Percentiles rank a stretch among this genome's conserved stretches.
Evolutionary conservation across 1,284 basidiomycete species (phyloP).

Genomic region (Cryptococcus wingfieldii): DNA sequence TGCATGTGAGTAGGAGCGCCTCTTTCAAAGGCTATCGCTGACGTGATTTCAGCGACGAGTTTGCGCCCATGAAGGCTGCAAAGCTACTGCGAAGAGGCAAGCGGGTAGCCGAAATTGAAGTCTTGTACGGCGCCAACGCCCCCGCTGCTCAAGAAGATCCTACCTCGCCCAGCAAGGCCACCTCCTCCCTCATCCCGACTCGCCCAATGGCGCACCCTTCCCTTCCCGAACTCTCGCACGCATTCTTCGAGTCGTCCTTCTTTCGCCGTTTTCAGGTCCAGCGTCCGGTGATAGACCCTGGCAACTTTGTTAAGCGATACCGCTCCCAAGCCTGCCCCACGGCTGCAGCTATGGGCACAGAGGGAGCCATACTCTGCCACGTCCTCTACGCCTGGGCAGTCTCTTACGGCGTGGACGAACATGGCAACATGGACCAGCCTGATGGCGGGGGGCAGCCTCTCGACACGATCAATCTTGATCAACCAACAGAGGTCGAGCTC

Average conservation of each 20-base stretch:
- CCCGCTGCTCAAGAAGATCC: slow-evolving; percentile 5
- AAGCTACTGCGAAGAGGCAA: slow-evolving; percentile 76
- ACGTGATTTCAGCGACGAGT: slow-evolving; percentile 61
- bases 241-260: slow-evolving; percentile 77
- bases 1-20: slow-evolving; percentile 63
- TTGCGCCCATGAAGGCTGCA: slow-evolving; percentile 78
- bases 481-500: slow-evolving; percentile 31
- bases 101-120: slow-evolving; percentile 72
- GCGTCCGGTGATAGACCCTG: slow-evolving; percentile 57
- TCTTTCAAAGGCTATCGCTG: neutral
- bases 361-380: slow-evolving; percentile 49
- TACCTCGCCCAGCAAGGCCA: slow-evolving; percentile 19
- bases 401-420: slow-evolving; percentile 76
- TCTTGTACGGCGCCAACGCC: slow-evolving; percentile 28
- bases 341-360: slow-evolving; percentile 58
- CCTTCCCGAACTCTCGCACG: slow-evolving; percentile 66
- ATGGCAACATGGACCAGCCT: slow-evolving; percentile 53
- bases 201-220: slow-evolving; percentile 40
- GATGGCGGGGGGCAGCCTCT: slow-evolving; percentile 29
- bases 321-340: slow-evolving; percentile 44
- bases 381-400: slow-evolving; percentile 76
- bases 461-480: slow-evolving; percentile 17
- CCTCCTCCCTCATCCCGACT: slow-evolving; percentile 12
- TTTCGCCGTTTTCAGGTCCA: slow-evolving; percentile 76
- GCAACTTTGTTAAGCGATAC: slow-evolving; percentile 67